Evolutionary conservation across 805 yeast species (phyloP), one percentile per base, ranked within the genome.

Genomic region (Metschnikowia noctiluminum): DNA sequence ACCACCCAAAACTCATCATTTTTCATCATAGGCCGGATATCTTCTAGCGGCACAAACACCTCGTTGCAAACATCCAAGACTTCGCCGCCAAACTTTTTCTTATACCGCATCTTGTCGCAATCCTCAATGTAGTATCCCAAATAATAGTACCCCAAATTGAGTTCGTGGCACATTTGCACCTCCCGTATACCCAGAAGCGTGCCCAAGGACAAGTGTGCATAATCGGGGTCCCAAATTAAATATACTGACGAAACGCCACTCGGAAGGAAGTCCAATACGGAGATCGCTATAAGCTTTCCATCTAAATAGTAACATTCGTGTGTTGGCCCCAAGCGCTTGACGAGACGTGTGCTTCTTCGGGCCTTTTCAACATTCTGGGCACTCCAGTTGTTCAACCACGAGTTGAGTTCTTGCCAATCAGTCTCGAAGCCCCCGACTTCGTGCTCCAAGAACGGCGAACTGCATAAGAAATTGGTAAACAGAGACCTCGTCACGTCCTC

Each of bases 171-270:
- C 62, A 87, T 60, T 1, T 79, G 72, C 35, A 88, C 67, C 59
- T 90, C 97, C 36, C 87, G 66, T 28, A 89, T 59, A 0, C 88
- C 92, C 51, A 90, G 82, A 1, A 90, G 62, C 27, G 88, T 88
- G 0, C 97, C 97, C 30, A 90, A 63, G 0, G 88, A 84, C 55
- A 83, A 68, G 44, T 79, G 74, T 5, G 84, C 82, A 60, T 74
- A 85, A 46, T 82, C 91, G 0, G 95, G 94, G 61, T 89, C 91
- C 87, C 94, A 89, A 11, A 90, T 81, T 62, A 91, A 87, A 62
- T 91, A 90, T 1, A 91, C 91, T 0, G 96, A 83, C 0, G 96
- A 89, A 0, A 91, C 63, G 0, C 88, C 85, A 27, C 79, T 64
- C 0, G 96, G 96, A 32, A 91, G 64, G 16, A 90, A 68, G 64